phyloP scores from a whole-genome alignment of 2,329 filamentous ascomycete species.

The Zarea fungicola region DNA sequence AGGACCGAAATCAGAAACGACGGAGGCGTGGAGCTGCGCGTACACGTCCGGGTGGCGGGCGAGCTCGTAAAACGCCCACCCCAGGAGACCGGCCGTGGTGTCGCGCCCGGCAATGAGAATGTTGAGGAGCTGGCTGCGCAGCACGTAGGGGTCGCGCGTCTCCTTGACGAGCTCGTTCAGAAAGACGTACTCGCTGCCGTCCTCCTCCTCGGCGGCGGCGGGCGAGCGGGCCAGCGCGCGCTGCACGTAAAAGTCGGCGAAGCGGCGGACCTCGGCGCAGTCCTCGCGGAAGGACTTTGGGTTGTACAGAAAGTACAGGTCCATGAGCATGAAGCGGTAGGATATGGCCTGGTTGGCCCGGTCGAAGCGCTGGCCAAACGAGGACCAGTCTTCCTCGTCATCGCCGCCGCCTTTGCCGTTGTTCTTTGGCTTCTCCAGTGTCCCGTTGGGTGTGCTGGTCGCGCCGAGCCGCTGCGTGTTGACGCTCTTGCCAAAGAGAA shows the following conservation, averaged over 20 bases:
- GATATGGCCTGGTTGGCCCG: background rate
- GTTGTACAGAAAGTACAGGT: slow-evolving; percentile 4
- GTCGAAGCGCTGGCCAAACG: slow-evolving; percentile 5
- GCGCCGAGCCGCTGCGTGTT: slow-evolving; percentile 28
- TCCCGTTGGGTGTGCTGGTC: slow-evolving; percentile 2
- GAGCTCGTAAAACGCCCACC: slow-evolving; percentile 20
- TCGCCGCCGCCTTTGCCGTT: background rate
- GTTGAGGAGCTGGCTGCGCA: slow-evolving; percentile 17
- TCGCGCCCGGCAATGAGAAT: slow-evolving; percentile 20
- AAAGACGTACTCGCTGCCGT: slow-evolving; percentile 13
- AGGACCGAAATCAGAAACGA: slow-evolving; percentile 10
- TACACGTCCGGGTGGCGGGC: slow-evolving; percentile 14
- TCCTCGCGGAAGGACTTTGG: background rate
- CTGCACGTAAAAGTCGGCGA: slow-evolving; percentile 9
- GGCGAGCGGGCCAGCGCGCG: slow-evolving; percentile 3
- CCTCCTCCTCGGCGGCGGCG: background rate
- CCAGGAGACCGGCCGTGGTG: slow-evolving; percentile 20
- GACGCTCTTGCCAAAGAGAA: slow-evolving; percentile 54
- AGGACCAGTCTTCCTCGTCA: slow-evolving; percentile 3
- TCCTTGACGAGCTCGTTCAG: slow-evolving; percentile 17
- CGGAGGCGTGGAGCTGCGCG: slow-evolving; percentile 13
- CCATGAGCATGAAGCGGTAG: background rate
- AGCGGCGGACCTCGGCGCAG: slow-evolving; percentile 3
- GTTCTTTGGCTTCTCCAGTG: background rate
- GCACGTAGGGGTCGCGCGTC: slow-evolving; percentile 14